Percentiles rank a stretch among this genome's conserved stretches.
Conservation (phyloP, 164 flowering plant genomes). For the Vitis cinerea region DNA sequence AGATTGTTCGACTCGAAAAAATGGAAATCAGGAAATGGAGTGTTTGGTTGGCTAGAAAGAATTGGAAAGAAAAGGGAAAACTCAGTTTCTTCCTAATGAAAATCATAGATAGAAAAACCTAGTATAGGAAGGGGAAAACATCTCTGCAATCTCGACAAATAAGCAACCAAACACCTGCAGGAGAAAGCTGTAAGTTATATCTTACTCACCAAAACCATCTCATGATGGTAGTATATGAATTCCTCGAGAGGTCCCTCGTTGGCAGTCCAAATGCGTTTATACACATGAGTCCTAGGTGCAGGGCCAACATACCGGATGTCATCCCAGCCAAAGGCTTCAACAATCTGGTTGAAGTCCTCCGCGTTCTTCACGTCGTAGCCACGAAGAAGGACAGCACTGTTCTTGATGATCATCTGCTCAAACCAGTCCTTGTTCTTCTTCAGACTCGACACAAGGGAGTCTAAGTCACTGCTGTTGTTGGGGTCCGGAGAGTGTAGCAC, state of each 20-base stretch:
- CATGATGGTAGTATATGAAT: constrained; percentile 67
- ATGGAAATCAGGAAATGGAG: too few relatives aligned
- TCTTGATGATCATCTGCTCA: constrained; percentile 41
- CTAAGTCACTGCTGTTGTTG: constrained; percentile 8
- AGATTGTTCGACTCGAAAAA: too few relatives aligned
- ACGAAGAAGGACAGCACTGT: constrained; percentile 58
- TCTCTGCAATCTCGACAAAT: too few relatives aligned
- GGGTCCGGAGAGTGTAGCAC: constrained; percentile 34
- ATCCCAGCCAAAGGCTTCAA: constrained; percentile 58
- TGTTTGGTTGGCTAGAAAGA: too few relatives aligned
- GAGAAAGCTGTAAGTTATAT: background rate
- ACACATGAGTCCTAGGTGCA: constrained; percentile 54
- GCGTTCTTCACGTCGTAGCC: constrained; percentile 48
- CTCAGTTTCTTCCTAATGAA: too few relatives aligned
- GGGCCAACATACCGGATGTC: constrained; percentile 63
- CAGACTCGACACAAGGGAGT: constrained; percentile 29
- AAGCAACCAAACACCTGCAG: too few relatives aligned
- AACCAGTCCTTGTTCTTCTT: constrained; percentile 53
- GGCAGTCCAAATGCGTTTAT: constrained; percentile 59
- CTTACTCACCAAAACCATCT: constrained; percentile 58
- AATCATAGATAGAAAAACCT: background rate
- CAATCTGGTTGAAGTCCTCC: constrained; percentile 46
- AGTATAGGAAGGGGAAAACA: background rate
- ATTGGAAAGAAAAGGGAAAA: too few relatives aligned
- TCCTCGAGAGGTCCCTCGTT: constrained; percentile 63